Conservation (phyloP, 2,329 filamentous ascomycete species). For the Chaetomium olivaceum region DNA sequence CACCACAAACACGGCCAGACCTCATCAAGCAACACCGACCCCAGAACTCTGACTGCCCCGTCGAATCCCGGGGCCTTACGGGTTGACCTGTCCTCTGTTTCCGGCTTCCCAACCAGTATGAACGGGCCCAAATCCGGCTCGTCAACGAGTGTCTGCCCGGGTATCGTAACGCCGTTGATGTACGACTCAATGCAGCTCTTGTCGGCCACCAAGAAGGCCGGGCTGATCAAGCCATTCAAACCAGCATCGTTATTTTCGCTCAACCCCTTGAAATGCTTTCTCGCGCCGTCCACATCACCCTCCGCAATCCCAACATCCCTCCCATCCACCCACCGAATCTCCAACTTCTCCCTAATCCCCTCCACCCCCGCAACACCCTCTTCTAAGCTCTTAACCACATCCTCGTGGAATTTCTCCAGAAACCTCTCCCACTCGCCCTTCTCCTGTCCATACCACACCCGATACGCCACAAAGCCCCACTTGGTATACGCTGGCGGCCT, state of each 20-base stretch:
- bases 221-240: not conserved
- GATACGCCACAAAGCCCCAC: not conserved
- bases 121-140: not conserved
- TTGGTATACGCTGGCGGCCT: not conserved
- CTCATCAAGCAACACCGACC: conserved; percentile 5
- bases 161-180: not conserved
- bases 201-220: not conserved
- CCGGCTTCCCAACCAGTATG: not conserved
- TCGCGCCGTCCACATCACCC: not conserved
- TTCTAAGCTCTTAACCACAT: not conserved
- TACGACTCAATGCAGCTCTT: not conserved
- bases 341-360: not conserved
- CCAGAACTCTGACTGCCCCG: not conserved
- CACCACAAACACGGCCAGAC: conserved; percentile 2
- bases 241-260: not conserved
- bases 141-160: not conserved
- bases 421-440: not conserved
- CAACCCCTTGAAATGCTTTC: not conserved
- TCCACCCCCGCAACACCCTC: not conserved
- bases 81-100: not conserved
- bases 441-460: not conserved
- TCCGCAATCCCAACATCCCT: not conserved
- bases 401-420: not conserved
- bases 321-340: not conserved
- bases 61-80: not conserved